A percentile compares a stretch with the other conserved stretches of the same genome.
Evolutionary conservation across 169 alveolate genomes (phyloP).

Genomic region (Cryptosporidium viatorum): DNA sequence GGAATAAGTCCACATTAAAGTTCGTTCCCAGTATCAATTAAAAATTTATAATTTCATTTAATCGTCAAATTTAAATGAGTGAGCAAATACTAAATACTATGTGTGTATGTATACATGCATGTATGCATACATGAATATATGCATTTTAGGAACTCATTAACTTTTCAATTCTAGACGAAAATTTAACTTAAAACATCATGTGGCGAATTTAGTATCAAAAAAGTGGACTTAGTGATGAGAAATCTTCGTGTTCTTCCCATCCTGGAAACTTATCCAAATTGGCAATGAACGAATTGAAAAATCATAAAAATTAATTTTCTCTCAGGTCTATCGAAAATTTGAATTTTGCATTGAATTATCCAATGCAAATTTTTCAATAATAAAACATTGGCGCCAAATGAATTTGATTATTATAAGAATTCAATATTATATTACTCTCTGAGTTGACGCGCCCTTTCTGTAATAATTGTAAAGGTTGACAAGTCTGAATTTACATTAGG

Average conservation of each 20-base stretch:
- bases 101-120: background rate
- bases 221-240: background rate
- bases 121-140: background rate
- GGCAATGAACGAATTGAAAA: no score
- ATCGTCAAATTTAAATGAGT: background rate
- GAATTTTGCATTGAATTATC: background rate
- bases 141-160: background rate
- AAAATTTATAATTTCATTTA: background rate
- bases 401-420: background rate
- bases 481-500: background rate
- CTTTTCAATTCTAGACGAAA: background rate
- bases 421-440: background rate
- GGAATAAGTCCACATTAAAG: background rate
- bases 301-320: no score
- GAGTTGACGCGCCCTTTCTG: background rate
- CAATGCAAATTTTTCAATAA: background rate
- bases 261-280: background rate
- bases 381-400: background rate
- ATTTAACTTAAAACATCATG: background rate
- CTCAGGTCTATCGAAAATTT: background rate
- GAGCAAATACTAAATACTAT: background rate
- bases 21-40: background rate
- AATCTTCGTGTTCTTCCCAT: background rate
- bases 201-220: background rate
- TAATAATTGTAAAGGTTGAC: constrained; percentile 6